Conservation (phyloP, 2,329 filamentous ascomycete genomes). For the Fusarium sp. region DNA sequence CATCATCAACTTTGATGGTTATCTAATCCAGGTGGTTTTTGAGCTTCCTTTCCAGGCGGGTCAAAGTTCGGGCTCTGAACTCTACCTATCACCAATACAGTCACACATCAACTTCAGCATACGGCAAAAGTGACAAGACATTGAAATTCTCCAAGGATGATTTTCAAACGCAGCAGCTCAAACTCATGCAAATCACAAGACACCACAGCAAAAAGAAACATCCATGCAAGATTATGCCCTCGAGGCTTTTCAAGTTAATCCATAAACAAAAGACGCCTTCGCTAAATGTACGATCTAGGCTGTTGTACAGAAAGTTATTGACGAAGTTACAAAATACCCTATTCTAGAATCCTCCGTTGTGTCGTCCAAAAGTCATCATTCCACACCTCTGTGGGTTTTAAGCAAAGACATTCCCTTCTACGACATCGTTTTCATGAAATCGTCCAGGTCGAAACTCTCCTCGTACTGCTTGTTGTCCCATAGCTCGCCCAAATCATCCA, state of each 20-base stretch:
- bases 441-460: constrained; percentile 96
- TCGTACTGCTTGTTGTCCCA: constrained; percentile 99
- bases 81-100: not conserved
- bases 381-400: constrained; percentile 8
- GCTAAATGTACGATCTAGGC: constrained; percentile 46
- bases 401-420: constrained; percentile 41
- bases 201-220: not conserved
- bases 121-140: not conserved
- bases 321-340: constrained; percentile 40
- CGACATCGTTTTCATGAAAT: constrained; percentile 95
- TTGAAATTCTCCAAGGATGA: not conserved
- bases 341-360: constrained; percentile 27
- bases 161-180: not conserved
- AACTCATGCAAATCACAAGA: not conserved
- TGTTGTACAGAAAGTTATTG: constrained; percentile 44
- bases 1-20: not conserved
- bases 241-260: constrained; percentile 22
- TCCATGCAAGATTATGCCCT: not conserved
- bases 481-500: constrained; percentile 93
- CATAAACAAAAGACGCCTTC: constrained; percentile 46
- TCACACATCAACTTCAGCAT: not conserved
- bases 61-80: not conserved
- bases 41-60: not conserved
- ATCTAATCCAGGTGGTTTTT: not conserved
- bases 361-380: constrained; percentile 21